Evolutionary conservation across 192 early-diverging fungal species (phyloP), one percentile per base, ranked within the genome.

Genomic region (Polychytrium aggregatum): DNA sequence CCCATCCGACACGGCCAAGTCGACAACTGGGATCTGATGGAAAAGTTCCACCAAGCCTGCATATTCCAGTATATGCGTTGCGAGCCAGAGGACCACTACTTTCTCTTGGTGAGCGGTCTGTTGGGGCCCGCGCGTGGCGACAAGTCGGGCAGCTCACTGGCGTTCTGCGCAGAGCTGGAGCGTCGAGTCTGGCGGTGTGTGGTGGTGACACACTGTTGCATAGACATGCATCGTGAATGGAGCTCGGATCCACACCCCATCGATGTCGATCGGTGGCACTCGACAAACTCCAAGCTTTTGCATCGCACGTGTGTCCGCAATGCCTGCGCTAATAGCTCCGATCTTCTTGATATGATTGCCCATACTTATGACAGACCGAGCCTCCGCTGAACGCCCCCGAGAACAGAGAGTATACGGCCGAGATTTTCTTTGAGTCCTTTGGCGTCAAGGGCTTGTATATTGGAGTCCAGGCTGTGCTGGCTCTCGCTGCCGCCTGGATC

Each of bases 11-110:
- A 98, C 53, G 95, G 92, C 26, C 90, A 94, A 68, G 95, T 98
- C 55, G 90, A 93, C 33, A 95, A 96, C 73, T 98, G 92, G 92
- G 95, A 98, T 70, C 82, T 92, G 38, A 98, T 98, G 95, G 95
- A 98, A 65, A 83, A 92, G 52, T 98, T 88, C 73, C 92, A 94
- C 86, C 92, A 98, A 68, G 91, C 93, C 54, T 90, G 83, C 57
- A 88, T 98, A 45, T 98, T 96, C 72, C 89, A 98, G 69, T 93
- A 96, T 63, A 61, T 98, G 63, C 82, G 92, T 44, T 96, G 92
- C 67, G 95, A 98, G 67, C 95, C 95, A 16, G 95, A 98, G 63
- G 95, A 98, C 72, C 95, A 98, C 68, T 80, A 83, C 55, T 96
- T 98, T 58, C 54, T 98, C 41, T 67, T 98, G 63, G 88, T 87